These are phyloP conservation scores for Tricharina praecox DNA, from an alignment of 495 filamentous ascomycete species.

Conservation along the genomic window DNA sequence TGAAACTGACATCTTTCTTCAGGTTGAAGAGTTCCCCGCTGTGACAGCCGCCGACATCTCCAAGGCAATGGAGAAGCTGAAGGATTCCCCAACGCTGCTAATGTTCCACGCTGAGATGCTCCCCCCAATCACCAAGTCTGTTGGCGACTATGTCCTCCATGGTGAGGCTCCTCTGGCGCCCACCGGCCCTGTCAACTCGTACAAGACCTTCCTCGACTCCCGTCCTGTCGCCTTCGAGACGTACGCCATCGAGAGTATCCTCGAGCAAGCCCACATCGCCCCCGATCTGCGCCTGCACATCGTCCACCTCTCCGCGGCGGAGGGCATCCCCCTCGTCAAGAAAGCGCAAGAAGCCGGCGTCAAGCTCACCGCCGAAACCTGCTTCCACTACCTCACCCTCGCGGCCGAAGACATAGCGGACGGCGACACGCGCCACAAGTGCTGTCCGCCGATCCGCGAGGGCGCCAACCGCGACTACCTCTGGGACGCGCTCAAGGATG, in stretches of 20 bases:
- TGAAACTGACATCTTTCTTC: slow-evolving; percentile 5
- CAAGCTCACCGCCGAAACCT: slow-evolving; percentile 91
- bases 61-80: slow-evolving; percentile 60
- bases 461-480: slow-evolving; percentile 71
- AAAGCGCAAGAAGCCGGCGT: slow-evolving; percentile 61
- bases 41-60: slow-evolving; percentile 64
- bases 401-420: slow-evolving; percentile 70
- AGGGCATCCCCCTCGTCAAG: slow-evolving; percentile 77
- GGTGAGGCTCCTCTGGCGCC: slow-evolving; percentile 59
- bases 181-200: slow-evolving; percentile 56
- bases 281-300: slow-evolving; percentile 81
- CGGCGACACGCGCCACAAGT: slow-evolving; percentile 92
- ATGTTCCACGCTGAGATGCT: slow-evolving; percentile 99
- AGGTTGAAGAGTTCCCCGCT: slow-evolving; percentile 92
- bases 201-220: slow-evolving; percentile 82
- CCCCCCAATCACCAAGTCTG: slow-evolving; percentile 65
- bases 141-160: slow-evolving; percentile 58
- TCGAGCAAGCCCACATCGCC: slow-evolving; percentile 62
- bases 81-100: slow-evolving; percentile 58
- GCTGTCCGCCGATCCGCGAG: slow-evolving; percentile 85
- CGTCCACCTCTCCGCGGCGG: slow-evolving; percentile 81
- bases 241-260: slow-evolving; percentile 71
- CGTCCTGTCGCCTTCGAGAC: slow-evolving; percentile 82
- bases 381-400: slow-evolving; percentile 93
- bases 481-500: slow-evolving; percentile 61